Base-by-base conservation (phyloP, 306 rosid species). In the Gynostemma pentaphyllum region DNA sequence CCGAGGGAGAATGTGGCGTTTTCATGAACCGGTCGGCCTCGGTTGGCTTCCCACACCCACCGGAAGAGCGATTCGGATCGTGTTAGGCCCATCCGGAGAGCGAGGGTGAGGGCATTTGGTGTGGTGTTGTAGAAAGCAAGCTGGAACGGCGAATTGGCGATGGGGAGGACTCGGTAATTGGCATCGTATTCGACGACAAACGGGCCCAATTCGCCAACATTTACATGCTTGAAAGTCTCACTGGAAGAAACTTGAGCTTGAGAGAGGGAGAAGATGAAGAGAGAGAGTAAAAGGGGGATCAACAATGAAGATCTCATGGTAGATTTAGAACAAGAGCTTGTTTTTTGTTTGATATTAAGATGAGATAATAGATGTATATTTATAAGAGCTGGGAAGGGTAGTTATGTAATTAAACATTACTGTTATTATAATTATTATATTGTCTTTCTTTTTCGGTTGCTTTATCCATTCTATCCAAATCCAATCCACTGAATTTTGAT, bases 31-130 rank as follows among this genome's bases (percentile, higher is more conserved):
- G 90, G 96, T 64, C 80, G 83, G 46, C 88, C 86, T 15, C 90
- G 71, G 2, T 88, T 88, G 29, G 94, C 94, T 45, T 85, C 95
- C 95, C 96, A 88, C 0, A 83, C 96, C 95, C 96, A 88, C 0
- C 81, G 75, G 7, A 62, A 75, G 0, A 73, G 53, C 1, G 81
- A 75, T 42, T 89, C 96, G 0, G 88, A 76, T 3, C 82, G 83
- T 2, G 21, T 52, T 10, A 72, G 73, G 0, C 82, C 90, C 73
- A 86, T 76, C 0, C 95, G 87, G 0, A 81, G 72, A 2, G 96
- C 88, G 3, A 89, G 82, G 9, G 88, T 83, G 82, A 28, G 86
- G 37, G 83, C 78, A 16, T 86, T 78, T 3, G 90, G 87, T 4
- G 91, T 89, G 5, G 84, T 86, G 68, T 88, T 85, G 77, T 85